Conservation (phyloP, 2,329 filamentous ascomycete genomes). For the Colletotrichum scovillei region DNA sequence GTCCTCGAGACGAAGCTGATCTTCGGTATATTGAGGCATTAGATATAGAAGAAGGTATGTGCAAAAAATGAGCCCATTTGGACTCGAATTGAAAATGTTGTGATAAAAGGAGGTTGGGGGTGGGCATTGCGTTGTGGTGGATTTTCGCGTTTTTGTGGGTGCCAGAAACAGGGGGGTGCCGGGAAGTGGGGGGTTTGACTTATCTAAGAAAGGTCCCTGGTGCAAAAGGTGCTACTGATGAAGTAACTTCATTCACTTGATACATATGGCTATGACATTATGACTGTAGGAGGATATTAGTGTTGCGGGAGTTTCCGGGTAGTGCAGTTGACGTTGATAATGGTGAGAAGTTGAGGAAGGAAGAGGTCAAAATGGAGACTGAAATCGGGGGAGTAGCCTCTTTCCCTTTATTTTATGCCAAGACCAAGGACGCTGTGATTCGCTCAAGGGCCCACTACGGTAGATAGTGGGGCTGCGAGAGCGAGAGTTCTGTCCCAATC, state of each 20-base stretch:
- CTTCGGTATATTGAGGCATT: no score
- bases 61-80: no score
- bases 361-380: not conserved
- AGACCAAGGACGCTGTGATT: not conserved
- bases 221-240: not conserved
- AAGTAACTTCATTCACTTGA: not conserved
- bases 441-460: not conserved
- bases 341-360: not conserved
- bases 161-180: no score
- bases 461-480: no score
- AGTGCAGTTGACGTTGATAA: not conserved
- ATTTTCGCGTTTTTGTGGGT: no score
- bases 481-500: not conserved
- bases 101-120: no score
- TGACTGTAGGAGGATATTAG: not conserved
- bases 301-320: not conserved
- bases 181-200: no score
- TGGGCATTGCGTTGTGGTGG: no score
- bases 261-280: not conserved
- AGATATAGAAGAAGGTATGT: no score
- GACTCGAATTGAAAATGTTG: no score
- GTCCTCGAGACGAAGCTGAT: no score
- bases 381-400: not conserved
- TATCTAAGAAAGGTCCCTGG: not conserved
- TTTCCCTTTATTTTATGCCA: not conserved